A percentile compares a stretch with the other conserved stretches of the same genome.
Evolutionary conservation across 768 basidiomycete species (phyloP).

Genomic region (Hygrophorus russula): DNA sequence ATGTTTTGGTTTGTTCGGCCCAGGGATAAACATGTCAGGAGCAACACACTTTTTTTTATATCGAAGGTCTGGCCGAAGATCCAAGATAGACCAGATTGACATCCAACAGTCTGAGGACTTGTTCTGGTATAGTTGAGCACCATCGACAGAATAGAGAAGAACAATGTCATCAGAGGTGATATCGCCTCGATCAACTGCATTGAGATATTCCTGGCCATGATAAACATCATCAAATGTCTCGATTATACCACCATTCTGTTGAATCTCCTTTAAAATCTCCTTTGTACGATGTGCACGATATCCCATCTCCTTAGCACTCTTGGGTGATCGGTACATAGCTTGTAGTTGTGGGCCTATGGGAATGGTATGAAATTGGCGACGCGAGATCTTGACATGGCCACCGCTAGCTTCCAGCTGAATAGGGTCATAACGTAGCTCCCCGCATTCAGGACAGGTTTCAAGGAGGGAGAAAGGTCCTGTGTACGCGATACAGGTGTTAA

Average conservation of each 20-base stretch:
- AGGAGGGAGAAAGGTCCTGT: slow-evolving; percentile 11
- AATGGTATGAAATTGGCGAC: no score
- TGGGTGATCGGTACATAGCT: no score
- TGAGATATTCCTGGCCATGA: slow-evolving; percentile 17
- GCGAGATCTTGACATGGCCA: slow-evolving; percentile 10
- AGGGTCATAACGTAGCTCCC: slow-evolving; percentile 14
- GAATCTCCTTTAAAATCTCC: no score
- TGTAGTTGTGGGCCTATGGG: no score
- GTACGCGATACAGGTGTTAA: slow-evolving; percentile 18
- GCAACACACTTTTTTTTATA: slow-evolving; percentile 17
- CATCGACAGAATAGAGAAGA: slow-evolving; percentile 25
- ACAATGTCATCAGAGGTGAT: slow-evolving; percentile 20
- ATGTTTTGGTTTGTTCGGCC: slow-evolving; percentile 22
- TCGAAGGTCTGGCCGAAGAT: slow-evolving; percentile 14
- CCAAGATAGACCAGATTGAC: slow-evolving; percentile 26
- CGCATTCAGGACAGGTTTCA: slow-evolving; percentile 15
- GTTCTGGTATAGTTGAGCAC: slow-evolving; percentile 29
- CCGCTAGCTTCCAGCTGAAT: slow-evolving; percentile 3
- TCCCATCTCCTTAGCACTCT: no score
- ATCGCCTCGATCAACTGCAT: slow-evolving; percentile 7
- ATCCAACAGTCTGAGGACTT: slow-evolving; percentile 34
- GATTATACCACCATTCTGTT: no score
- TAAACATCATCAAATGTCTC: slow-evolving; percentile 19
- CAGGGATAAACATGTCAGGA: slow-evolving; percentile 14
- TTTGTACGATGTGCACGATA: no score